Evolutionary conservation across 768 basidiomycete species (phyloP).

Genomic region (Leucocoprinus sp.): DNA sequence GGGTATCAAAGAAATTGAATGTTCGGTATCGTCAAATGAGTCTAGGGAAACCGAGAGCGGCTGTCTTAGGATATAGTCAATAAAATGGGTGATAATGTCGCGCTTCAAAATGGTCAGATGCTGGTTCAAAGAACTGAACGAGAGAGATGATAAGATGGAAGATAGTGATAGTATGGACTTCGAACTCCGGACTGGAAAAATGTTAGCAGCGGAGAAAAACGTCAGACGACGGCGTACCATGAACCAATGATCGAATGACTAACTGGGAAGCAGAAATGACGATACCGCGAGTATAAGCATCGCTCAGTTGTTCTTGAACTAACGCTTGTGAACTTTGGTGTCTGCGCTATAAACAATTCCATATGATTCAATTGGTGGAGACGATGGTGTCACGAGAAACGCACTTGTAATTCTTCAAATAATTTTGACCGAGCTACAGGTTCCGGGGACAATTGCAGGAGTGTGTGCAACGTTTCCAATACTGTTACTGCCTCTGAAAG

Average conservation of each 20-base stretch:
- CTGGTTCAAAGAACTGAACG: slow-evolving; percentile 41
- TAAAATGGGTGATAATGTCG: slow-evolving; percentile 50
- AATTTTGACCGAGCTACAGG: slow-evolving; percentile 47
- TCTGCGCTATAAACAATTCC: slow-evolving; percentile 33
- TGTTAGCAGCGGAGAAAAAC: slow-evolving; percentile 2
- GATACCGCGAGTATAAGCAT: slow-evolving; percentile 57
- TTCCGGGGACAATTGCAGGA: slow-evolving; percentile 40
- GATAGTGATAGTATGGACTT: slow-evolving; percentile 41
- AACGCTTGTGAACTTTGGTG: slow-evolving; percentile 48
- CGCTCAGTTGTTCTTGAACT: slow-evolving; percentile 62
- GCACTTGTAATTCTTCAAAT: slow-evolving; percentile 50
- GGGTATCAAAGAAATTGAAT: slow-evolving; percentile 41
- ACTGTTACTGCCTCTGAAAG: slow-evolving; percentile 56
- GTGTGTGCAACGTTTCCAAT: slow-evolving; percentile 30
- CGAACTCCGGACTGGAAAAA: slow-evolving; percentile 48
- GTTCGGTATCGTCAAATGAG: slow-evolving; percentile 28
- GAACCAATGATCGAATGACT: slow-evolving; percentile 42
- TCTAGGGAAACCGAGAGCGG: slow-evolving; percentile 34
- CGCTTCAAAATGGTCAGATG: slow-evolving; percentile 58
- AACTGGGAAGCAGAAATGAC: slow-evolving; percentile 41
- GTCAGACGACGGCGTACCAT: slow-evolving; percentile 20
- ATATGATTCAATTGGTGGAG: neutral
- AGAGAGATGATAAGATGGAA: slow-evolving; percentile 52
- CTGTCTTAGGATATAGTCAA: slow-evolving; percentile 51
- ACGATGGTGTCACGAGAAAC: slow-evolving; percentile 14